Base-by-base conservation (phyloP, 306 rosid genomes). In the Ziziphus jujuba region DNA sequence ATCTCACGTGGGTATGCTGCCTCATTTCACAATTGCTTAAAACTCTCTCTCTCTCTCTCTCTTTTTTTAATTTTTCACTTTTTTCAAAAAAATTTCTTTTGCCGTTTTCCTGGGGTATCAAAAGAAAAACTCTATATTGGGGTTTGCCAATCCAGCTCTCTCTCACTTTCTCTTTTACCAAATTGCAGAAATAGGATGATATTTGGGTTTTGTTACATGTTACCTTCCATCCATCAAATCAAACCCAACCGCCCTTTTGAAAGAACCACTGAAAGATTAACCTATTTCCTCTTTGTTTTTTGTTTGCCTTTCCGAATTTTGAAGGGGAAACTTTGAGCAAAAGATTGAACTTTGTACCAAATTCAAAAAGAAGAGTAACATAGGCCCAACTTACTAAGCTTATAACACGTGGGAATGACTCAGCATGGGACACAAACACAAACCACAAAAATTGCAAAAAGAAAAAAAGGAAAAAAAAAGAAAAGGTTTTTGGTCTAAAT, bases 321-420 rank as follows among this genome's bases (percentile, higher is more conserved):
- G 71, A 66, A 63, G 50, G 77, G 61, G 74, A 81, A 61, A 77
- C 72, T 75, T 79, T 77, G 73, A 65, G 79, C 75, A 67, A 40
- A 78, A 48, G 69, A 64, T 66, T 47, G 67, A 49, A 54, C 33
- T 61, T 81, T 81, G 71, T 59, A 66, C 59, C 63, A 57, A 61
- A 77, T 50, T 66, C 65, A 65, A 78, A 81, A 79, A 84, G 73
- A 59, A 58, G 74, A 71, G 63, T 9, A 28, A 71, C 47, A 48
- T 9, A 7, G 38, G 35, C 34, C 64, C 76, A 71, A 77, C 59
- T 84, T 73, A 70, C 86, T 71, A 49, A 67, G 78, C 56, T 59
- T 55, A 21, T 70, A 43, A 82, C 84, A 83, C 80, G 87, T 85
- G 90, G 87, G 68, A 70, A 51, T 81, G 95, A 85, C 87, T 85